Evolutionary conservation across 1,284 basidiomycete species (phyloP).

Genomic region (Golubevia pallescens): DNA sequence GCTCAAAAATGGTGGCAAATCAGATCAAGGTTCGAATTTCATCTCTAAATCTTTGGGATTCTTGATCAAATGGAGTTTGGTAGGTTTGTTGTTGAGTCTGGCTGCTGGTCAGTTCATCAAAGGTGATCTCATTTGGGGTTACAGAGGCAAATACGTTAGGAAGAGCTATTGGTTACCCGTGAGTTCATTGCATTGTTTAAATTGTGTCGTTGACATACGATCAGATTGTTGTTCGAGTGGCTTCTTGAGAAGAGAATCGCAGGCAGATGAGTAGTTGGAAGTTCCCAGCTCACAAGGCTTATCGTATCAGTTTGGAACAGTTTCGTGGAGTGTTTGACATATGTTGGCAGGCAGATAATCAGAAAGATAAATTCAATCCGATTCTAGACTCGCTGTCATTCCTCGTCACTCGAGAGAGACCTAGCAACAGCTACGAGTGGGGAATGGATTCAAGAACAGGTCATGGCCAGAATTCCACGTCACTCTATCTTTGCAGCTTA

Average conservation of each 20-base stretch:
- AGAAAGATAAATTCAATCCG: too few species aligned
- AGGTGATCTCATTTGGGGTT: slow-evolving; percentile 55
- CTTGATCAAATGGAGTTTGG: slow-evolving; percentile 12
- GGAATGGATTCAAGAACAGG: too few species aligned
- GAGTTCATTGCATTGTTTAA: slow-evolving; percentile 14
- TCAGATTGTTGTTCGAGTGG: neutral
- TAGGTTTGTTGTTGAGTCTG: slow-evolving; percentile 20
- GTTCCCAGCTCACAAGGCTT: too few species aligned
- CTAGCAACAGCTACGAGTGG: too few species aligned
- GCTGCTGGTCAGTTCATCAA: slow-evolving; percentile 44
- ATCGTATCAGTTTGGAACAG: too few species aligned
- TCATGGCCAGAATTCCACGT: too few species aligned
- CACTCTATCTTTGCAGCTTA: too few species aligned
- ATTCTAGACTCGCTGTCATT: too few species aligned
- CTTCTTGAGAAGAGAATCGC: too few species aligned
- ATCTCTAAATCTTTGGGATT: slow-evolving; percentile 10
- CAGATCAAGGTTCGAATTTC: slow-evolving; percentile 1
- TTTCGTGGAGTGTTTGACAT: too few species aligned
- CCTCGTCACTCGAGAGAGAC: too few species aligned
- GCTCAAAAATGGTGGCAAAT: slow-evolving; percentile 12
- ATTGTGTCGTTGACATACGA: neutral
- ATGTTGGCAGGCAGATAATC: too few species aligned
- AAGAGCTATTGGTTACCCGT: slow-evolving; percentile 50
- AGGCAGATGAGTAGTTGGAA: neutral
- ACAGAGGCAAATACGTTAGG: slow-evolving; percentile 51